Base-by-base conservation (phyloP, 257 asterid species). In the Mentha longifolia region DNA sequence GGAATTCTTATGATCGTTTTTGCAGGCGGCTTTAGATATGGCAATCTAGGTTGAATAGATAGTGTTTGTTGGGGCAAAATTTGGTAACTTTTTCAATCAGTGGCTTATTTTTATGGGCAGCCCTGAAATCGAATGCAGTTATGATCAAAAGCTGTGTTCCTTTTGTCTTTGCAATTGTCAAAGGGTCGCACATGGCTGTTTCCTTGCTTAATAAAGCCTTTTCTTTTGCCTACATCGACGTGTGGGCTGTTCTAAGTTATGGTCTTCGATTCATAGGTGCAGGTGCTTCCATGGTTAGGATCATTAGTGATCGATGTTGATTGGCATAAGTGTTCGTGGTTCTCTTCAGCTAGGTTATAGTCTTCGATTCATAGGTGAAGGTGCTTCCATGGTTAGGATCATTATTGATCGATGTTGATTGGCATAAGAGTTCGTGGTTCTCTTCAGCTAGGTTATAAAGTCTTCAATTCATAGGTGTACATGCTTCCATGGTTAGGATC, bases 131-230 rank as follows among this genome's bases (percentile, higher is more conserved):
- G 3, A 60, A 56, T 61, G 35, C 59, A 13, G 41, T 61, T 55
- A 16, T 41, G 63, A 63, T 61, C n/a, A 19, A 8, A 67, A 73
- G 43, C 16, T 60, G 45, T 61, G 41, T 70, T 60, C 66, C 58
- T 66, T 60, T 49, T 46, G 49, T 42, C 51, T 37, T 33, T 71
- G 67, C 42, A 62, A 54, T 61, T 77, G 68, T 67, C 80, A 66
- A 79, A 67, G 72, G 61, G 37, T 70, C 12, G 71, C 83, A 76
- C 50, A 56, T 79, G 86, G 31, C 8, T 57, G 61, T 66, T 65
- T 60, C 3, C 67, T 50, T 65, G 73, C 58, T 61, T 56, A 54
- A 61, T 51, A 56, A 11, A 64, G 43, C 61, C 60, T 59, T 49
- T 9, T 11, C 68, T 9, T 62, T 68, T 58, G 50, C 64, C 66